Conservation (phyloP, 2,329 filamentous ascomycete species). For the Bipolaris gigantea region DNA sequence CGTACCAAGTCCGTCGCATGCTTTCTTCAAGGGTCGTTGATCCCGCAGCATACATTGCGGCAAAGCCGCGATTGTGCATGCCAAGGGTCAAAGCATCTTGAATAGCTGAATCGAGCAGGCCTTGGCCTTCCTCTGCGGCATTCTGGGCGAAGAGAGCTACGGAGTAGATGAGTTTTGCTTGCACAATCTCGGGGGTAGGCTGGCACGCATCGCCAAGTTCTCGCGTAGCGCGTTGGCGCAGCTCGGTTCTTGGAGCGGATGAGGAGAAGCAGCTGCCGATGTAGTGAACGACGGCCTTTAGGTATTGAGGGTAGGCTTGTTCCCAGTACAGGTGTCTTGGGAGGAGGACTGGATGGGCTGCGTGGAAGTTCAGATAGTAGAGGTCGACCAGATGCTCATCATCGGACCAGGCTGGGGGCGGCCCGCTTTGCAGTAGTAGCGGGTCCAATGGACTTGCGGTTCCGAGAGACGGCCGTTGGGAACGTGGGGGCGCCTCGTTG, state of each 20-base stretch:
- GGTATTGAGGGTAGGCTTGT: constrained; percentile 37
- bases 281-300: constrained; percentile 55
- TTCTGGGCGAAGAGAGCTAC: constrained; percentile 74
- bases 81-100: constrained; percentile 72
- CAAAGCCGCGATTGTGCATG: constrained; percentile 69
- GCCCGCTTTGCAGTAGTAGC: not conserved
- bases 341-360: constrained; percentile 56
- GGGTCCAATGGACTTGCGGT: not conserved
- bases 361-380: constrained; percentile 57
- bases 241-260: constrained; percentile 42
- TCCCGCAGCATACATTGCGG: constrained; percentile 61
- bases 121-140: constrained; percentile 65
- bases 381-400: constrained; percentile 46
- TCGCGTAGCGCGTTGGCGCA: constrained; percentile 30
- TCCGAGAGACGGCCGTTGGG: not conserved
- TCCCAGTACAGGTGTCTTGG: constrained; percentile 49
- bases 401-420: constrained; percentile 3
- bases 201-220: constrained; percentile 16
- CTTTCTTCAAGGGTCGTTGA: constrained; percentile 73
- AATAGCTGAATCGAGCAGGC: constrained; percentile 66
- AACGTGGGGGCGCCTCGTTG: not conserved
- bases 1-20: constrained; percentile 87
- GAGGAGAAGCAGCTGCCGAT: constrained; percentile 56
- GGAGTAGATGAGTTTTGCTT: constrained; percentile 72
- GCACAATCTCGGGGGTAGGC: constrained; percentile 60